Conservation (phyloP, 202 grass and related monocot species). For the Zoysia matrella region DNA sequence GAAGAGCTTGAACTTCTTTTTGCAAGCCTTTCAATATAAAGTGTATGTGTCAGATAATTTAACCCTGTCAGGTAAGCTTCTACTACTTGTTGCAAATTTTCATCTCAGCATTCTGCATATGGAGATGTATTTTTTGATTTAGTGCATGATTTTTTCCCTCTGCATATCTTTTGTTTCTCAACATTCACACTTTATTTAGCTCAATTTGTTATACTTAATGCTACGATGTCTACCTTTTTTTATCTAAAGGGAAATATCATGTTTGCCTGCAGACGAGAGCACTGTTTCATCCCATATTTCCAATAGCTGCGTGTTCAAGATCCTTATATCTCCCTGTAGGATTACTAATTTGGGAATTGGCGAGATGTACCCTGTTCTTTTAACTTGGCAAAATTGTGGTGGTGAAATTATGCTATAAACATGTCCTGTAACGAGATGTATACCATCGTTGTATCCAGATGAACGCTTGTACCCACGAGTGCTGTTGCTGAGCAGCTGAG, state of each 20-base stretch:
- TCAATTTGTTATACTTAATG: neutral
- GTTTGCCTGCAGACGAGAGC: constrained; percentile 13
- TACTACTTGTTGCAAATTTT: neutral
- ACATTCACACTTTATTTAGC: neutral
- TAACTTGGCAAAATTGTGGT: neutral
- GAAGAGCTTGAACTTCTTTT: constrained; percentile 88
- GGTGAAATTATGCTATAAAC: neutral
- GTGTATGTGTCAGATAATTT: constrained; percentile 18
- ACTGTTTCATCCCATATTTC: constrained; percentile 12
- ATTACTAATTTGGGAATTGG: neutral
- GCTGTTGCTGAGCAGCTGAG: neutral
- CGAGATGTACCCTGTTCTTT: neutral
- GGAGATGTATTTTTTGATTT: constrained; percentile 3
- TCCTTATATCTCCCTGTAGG: neutral
- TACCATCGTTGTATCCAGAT: neutral
- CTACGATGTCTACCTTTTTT: constrained; percentile 1
- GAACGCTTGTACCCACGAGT: neutral
- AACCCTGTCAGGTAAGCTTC: constrained; percentile 38
- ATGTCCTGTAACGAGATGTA: too few species aligned
- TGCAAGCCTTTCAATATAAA: constrained; percentile 78
- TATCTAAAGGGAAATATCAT: neutral
- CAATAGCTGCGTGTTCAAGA: neutral
- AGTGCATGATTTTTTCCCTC: neutral
- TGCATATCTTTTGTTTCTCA: neutral
- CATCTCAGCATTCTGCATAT: neutral